Conservation (phyloP, 768 basidiomycete genomes). For the Amanita exitialis region DNA sequence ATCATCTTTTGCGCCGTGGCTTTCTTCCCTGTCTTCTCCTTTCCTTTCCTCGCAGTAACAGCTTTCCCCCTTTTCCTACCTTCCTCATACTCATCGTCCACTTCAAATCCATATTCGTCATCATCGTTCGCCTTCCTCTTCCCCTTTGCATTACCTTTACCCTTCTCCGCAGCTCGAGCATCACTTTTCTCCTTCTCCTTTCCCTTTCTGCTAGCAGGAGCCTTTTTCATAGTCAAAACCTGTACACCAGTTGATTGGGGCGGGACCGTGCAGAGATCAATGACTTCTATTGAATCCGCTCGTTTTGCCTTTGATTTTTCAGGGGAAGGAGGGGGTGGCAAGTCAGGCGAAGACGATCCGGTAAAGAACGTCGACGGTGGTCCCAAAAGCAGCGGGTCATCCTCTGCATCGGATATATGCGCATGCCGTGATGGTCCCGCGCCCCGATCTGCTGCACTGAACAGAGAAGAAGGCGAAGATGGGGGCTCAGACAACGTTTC, state of each 20-base stretch:
- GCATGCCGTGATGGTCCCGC: slow-evolving; percentile 11
- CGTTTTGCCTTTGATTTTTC: neutral
- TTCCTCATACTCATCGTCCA: neutral
- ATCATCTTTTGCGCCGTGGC: slow-evolving; percentile 12
- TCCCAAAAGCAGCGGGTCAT: slow-evolving; percentile 8
- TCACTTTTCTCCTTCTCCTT: slow-evolving; percentile 11
- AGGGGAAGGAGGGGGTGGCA: neutral
- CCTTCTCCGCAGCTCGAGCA: slow-evolving; percentile 18
- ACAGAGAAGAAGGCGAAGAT: slow-evolving; percentile 25
- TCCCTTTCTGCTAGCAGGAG: slow-evolving; percentile 1
- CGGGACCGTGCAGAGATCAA: slow-evolving; percentile 21
- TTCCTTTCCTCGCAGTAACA: slow-evolving; percentile 14
- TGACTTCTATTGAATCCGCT: slow-evolving; percentile 13
- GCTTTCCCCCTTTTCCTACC: slow-evolving; percentile 10
- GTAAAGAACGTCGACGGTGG: slow-evolving; percentile 39
- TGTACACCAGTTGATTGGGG: slow-evolving; percentile 10
- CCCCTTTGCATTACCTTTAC: slow-evolving; percentile 10
- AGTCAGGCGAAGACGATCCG: slow-evolving; percentile 27
- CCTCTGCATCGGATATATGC: slow-evolving; percentile 7
- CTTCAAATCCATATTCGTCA: neutral
- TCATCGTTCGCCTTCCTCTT: slow-evolving; percentile 12
- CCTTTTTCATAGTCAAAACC: slow-evolving; percentile 3
- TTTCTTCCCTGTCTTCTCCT: slow-evolving; percentile 18
- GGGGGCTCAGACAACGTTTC: slow-evolving; percentile 21
- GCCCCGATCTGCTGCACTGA: slow-evolving; percentile 10